phyloP scores from a whole-genome alignment of 2,329 filamentous ascomycete genomes.

The Colletotrichum sp. region DNA sequence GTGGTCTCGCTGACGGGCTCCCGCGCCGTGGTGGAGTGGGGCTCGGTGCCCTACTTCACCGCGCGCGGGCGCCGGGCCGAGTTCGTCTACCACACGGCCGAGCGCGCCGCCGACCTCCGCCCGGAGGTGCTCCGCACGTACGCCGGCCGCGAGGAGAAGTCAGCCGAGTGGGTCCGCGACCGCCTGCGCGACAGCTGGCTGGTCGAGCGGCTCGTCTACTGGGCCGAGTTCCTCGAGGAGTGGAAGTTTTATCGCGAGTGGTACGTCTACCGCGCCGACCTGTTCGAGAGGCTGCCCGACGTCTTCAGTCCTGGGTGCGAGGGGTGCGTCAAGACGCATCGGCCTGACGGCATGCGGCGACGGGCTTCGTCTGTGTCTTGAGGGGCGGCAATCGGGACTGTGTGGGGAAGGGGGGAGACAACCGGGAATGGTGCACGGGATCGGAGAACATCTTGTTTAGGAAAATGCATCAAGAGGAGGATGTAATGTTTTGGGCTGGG shows the following conservation, averaged over 20 bases:
- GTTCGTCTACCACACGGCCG: conserved; percentile 19
- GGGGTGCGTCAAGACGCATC: conserved; percentile 13
- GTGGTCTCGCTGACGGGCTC: conserved; percentile 18
- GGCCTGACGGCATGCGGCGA: conserved; percentile 10
- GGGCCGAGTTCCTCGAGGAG: conserved; percentile 22
- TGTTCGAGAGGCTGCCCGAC: conserved; percentile 17
- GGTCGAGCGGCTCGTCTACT: conserved; percentile 23
- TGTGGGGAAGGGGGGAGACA: not conserved
- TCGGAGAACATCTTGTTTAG: not conserved
- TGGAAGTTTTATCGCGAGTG: conserved; percentile 24
- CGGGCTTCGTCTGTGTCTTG: conserved; percentile 12
- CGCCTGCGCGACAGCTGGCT: conserved; percentile 22
- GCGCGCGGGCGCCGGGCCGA: conserved; percentile 19
- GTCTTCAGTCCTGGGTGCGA: conserved; percentile 16
- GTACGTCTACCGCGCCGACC: conserved; percentile 19
- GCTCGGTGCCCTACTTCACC: conserved; percentile 21
- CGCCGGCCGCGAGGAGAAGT: not conserved
- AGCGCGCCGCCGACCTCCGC: conserved; percentile 12
- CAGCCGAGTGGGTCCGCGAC: conserved; percentile 12
- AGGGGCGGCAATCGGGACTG: not conserved
- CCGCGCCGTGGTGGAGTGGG: conserved; percentile 22
- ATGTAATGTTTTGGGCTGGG: not conserved
- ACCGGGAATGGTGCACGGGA: not conserved
- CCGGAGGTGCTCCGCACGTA: conserved; percentile 13
- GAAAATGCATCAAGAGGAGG: not conserved